Conservation (phyloP, 106 monocot species). For the Alisma plantagoaquatica region DNA sequence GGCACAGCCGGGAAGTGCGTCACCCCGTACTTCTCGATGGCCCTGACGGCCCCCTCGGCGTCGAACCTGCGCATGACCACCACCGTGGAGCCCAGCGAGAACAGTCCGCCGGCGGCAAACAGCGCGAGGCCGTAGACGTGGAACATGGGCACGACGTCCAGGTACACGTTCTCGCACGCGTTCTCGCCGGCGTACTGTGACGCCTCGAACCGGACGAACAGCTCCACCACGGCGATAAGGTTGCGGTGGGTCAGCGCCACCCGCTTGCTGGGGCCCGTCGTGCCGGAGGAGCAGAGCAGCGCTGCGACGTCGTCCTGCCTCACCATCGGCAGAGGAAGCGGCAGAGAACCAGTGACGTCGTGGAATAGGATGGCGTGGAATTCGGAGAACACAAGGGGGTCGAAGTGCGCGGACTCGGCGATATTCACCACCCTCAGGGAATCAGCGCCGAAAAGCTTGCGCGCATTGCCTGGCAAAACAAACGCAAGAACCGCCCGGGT, state of each 20-base stretch:
- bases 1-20: slow-evolving; percentile 67
- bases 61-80: slow-evolving; percentile 67
- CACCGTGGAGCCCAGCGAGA: slow-evolving; percentile 42
- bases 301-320: slow-evolving; percentile 43
- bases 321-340: slow-evolving; percentile 16
- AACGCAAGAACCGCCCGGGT: slow-evolving; percentile 4
- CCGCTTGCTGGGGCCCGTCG: slow-evolving; percentile 56
- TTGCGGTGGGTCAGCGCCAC: slow-evolving; percentile 51
- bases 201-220: slow-evolving; percentile 57
- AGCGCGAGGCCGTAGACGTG: slow-evolving; percentile 68
- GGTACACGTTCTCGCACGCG: slow-evolving; percentile 56
- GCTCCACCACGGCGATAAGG: slow-evolving; percentile 53
- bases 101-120: slow-evolving; percentile 46
- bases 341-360: not conserved
- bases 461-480: not conserved
- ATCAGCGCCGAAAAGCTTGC: not conserved
- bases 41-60: slow-evolving; percentile 22
- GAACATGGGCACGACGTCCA: slow-evolving; percentile 67
- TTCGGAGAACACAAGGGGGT: slow-evolving; percentile 2
- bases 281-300: slow-evolving; percentile 68
- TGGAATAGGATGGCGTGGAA: not conserved
- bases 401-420: slow-evolving; percentile 10
- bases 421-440: slow-evolving; percentile 1
- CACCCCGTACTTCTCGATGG: slow-evolving; percentile 34
- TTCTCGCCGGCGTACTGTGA: slow-evolving; percentile 22